These are phyloP conservation scores for Hypomontagnella monticulosa DNA, from an alignment of 495 filamentous ascomycete genomes.

Conservation along the genomic window DNA sequence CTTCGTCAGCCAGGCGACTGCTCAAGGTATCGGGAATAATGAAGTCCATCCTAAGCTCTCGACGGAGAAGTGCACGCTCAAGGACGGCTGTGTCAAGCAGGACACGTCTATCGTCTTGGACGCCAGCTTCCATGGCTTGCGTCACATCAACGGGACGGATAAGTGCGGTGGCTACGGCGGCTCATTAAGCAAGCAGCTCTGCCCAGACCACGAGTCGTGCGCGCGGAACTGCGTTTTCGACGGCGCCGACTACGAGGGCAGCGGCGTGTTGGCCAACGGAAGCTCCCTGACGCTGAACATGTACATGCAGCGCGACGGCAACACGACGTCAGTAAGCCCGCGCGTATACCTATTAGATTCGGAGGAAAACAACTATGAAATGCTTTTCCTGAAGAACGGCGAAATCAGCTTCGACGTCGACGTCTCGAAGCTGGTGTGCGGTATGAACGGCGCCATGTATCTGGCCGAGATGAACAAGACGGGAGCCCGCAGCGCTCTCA, in stretches of 20 bases:
- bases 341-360: conserved; percentile 69
- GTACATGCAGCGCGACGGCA: conserved; percentile 58
- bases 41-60: conserved; percentile 64
- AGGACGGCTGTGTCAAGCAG: conserved; percentile 61
- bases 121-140: conserved; percentile 72
- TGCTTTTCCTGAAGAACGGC: conserved; percentile 65
- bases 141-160: conserved; percentile 59
- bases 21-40: conserved; percentile 28
- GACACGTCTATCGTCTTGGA: conserved; percentile 69
- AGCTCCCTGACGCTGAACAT: conserved; percentile 62
- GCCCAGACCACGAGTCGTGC: conserved; percentile 63
- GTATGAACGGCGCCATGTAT: conserved; percentile 78
- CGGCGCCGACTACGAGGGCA: conserved; percentile 67
- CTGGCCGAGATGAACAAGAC: conserved; percentile 71
- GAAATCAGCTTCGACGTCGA: conserved; percentile 79
- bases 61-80: conserved; percentile 64
- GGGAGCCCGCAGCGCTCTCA: conserved; percentile 65
- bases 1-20: conserved; percentile 8
- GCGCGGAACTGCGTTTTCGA: conserved; percentile 69
- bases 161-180: conserved; percentile 52
- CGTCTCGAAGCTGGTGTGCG: conserved; percentile 70
- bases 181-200: conserved; percentile 61
- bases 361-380: conserved; percentile 63
- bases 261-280: conserved; percentile 66
- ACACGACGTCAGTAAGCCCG: conserved; percentile 62